Base-by-base conservation (phyloP, 2,329 filamentous ascomycete species). In the Botrytis byssoidea region DNA sequence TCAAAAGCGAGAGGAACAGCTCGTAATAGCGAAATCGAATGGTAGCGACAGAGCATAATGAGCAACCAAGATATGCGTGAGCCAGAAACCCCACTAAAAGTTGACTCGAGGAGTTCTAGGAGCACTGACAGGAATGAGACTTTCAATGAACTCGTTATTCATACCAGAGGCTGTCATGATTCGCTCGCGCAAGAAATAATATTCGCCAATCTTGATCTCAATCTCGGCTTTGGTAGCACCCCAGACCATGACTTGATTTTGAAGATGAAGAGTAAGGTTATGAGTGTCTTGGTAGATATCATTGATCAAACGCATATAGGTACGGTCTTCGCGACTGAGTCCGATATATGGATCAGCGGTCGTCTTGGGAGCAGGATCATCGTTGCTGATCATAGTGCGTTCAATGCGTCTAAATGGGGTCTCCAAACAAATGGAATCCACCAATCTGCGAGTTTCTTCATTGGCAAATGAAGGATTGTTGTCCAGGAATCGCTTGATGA, bases 51-150 rank as follows among this genome's bases (percentile, higher is more conserved):
- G 16, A 42, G 61, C n/a, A 16, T 14, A 32, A 42, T 12, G 6
- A 42, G 18, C 18, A 25, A 57, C 25, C 35, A 42, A 69, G 10
- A 42, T 29, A 69, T 69, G 9, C 18, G 25, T 42, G 16, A 69
- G 35, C 37, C 48, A 57, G 37, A 2, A 14, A 37, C 6, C 22
- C 40, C 9, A 20, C 46, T 42, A 69, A 16, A 69, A 69, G 37
- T 69, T 69, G 48, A 69, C 12, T 42, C 66, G 66, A 69, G 66
- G 66, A 42, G 66, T 69, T 69, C 35, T 40, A 25, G 66, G 48
- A 37, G 37, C 35, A 42, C 48, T 25, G 25, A 69, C 7, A 57
- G 66, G 66, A 2, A 32, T 44, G 48, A 69, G 66, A 44, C 10
- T 32, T 18, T 57, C 32, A 22, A 69, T 69, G n/a, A 69, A 69